Percentiles rank a stretch among this genome's conserved stretches.
phyloP scores from a whole-genome alignment of 257 asterid species.

The Paulownia fortunei region DNA sequence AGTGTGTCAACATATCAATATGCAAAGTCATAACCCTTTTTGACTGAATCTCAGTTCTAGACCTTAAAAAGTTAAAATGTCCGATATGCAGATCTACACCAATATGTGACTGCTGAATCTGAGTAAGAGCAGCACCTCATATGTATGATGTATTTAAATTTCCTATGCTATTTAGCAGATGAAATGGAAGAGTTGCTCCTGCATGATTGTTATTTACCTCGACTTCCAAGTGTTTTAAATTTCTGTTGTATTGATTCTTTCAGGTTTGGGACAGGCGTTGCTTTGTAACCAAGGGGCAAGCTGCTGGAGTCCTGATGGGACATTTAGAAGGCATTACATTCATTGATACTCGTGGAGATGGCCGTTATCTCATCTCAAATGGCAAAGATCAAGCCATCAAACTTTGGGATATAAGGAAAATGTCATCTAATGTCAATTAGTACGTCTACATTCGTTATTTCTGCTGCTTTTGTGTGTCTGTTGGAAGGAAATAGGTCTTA shows the following conservation, averaged over 20 bases:
- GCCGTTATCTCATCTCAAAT: slow-evolving; percentile 91
- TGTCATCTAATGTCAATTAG: slow-evolving; percentile 90
- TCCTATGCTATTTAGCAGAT: background rate
- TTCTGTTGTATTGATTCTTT: slow-evolving; percentile 13
- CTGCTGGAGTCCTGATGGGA: slow-evolving; percentile 89
- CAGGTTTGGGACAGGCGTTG: slow-evolving; percentile 99
- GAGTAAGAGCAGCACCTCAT: background rate
- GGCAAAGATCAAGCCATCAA: slow-evolving; percentile 94
- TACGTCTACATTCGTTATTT: slow-evolving; percentile 43
- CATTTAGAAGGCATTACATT: slow-evolving; percentile 92
- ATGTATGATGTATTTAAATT: background rate
- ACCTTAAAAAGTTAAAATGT: background rate
- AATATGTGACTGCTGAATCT: background rate
- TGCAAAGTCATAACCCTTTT: background rate
- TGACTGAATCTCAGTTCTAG: background rate
- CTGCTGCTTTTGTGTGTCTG: background rate
- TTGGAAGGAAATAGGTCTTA: background rate
- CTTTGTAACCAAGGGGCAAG: slow-evolving; percentile 57
- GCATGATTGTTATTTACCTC: background rate
- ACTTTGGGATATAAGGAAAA: slow-evolving; percentile 94
- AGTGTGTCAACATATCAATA: background rate
- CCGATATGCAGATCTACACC: background rate
- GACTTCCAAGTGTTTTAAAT: background rate
- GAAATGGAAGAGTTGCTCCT: background rate
- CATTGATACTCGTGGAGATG: slow-evolving; percentile 94